phyloP scores from a whole-genome alignment of 1,284 basidiomycete species.

The Tilletia horrida region DNA sequence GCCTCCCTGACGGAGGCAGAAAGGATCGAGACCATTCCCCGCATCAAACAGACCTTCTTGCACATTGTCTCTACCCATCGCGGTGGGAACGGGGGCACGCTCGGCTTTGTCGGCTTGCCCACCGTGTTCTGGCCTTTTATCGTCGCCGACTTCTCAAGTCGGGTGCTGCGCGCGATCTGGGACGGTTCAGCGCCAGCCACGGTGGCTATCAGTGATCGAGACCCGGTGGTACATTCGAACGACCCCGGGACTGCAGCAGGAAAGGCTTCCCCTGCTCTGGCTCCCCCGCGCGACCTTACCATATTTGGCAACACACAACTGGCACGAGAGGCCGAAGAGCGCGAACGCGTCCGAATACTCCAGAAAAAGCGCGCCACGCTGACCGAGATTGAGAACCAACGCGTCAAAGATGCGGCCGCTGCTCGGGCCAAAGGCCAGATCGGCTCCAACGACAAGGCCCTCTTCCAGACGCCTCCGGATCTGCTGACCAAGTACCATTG shows the following conservation, averaged over 20 bases:
- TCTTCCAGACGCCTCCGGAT: constrained; percentile 12
- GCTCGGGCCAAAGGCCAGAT: not conserved
- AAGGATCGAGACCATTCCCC: constrained; percentile 21
- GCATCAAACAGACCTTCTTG: constrained; percentile 27
- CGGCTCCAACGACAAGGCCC: not conserved
- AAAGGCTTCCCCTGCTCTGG: not conserved
- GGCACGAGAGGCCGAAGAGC: constrained; percentile 5
- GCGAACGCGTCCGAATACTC: not conserved
- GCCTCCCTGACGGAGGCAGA: not conserved
- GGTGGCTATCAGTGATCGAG: constrained; percentile 17
- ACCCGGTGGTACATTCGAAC: not conserved
- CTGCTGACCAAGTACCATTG: constrained; percentile 14
- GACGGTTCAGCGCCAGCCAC: constrained; percentile 24
- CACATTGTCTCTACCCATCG: constrained; percentile 22
- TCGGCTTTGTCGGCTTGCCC: constrained; percentile 36
- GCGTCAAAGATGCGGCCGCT: not conserved
- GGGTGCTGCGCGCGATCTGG: constrained; percentile 35
- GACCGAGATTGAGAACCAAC: not conserved
- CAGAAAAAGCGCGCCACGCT: constrained; percentile 4
- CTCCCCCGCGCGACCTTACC: not conserved
- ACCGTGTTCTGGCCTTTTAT: constrained; percentile 35
- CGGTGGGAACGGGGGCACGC: constrained; percentile 18
- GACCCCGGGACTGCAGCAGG: not conserved
- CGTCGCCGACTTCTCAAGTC: constrained; percentile 30
- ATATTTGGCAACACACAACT: constrained; percentile 12